These are phyloP conservation scores for Plasmodium yoelii DNA, from an alignment of 169 alveolate genomes.

Conservation along the genomic window DNA sequence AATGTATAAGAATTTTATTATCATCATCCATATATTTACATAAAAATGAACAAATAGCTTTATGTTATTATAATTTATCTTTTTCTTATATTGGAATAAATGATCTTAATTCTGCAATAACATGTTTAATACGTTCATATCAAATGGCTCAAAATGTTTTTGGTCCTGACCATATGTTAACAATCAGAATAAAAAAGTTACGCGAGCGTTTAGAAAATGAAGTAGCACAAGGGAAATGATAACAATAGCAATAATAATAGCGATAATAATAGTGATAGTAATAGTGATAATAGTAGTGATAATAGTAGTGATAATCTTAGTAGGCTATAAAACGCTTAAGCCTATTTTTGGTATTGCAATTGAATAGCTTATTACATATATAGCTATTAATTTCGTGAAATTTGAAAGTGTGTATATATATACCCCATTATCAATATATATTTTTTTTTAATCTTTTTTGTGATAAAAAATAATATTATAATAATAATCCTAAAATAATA, in stretches of 20 bases:
- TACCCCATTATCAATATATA: too few species aligned
- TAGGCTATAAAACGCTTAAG: not conserved
- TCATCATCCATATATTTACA: constrained; percentile 46
- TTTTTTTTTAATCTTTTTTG: too few species aligned
- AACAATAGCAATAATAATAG: too few species aligned
- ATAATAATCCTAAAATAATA: too few species aligned
- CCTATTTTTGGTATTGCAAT: too few species aligned
- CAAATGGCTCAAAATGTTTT: constrained; percentile 23
- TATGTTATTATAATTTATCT: constrained; percentile 66
- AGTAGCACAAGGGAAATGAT: not conserved
- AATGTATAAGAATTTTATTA: constrained; percentile 52
- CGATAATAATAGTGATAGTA: too few species aligned
- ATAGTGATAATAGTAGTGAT: too few species aligned
- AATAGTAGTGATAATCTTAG: too few species aligned
- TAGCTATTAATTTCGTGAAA: too few species aligned
- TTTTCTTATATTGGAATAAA: constrained; percentile 74
- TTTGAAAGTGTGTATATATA: too few species aligned
- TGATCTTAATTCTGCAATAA: constrained; percentile 51
- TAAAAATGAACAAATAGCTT: constrained; percentile 73
- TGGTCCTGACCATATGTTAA: constrained; percentile 68
- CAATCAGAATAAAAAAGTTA: constrained; percentile 40
- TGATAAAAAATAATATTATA: too few species aligned
- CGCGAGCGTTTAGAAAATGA: constrained; percentile 32
- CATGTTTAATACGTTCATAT: constrained; percentile 65
- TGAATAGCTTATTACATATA: too few species aligned